Evolutionary conservation across 208 protist genomes (phyloP).

Genomic region (Crithidia bombi): DNA sequence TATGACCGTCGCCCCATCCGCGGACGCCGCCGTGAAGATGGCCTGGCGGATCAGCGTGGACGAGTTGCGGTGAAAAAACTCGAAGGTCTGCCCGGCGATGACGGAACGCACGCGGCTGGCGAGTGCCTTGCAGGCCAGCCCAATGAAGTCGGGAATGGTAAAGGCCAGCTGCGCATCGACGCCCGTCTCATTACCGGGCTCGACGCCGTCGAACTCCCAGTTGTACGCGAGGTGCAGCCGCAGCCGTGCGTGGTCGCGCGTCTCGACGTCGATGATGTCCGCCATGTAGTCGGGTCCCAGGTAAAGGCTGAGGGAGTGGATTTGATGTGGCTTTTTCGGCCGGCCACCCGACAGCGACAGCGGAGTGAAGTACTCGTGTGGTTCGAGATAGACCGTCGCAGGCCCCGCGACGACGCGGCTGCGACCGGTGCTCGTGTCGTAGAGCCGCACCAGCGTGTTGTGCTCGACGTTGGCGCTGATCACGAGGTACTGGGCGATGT

Average conservation of each 20-base stretch:
- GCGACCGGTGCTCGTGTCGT: slow-evolving; percentile 90
- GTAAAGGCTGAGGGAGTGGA: slow-evolving; percentile 91
- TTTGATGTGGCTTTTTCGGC: slow-evolving; percentile 84
- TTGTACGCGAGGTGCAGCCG: slow-evolving; percentile 96
- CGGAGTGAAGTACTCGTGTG: slow-evolving; percentile 85
- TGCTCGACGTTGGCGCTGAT: slow-evolving; percentile 84
- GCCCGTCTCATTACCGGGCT: neutral
- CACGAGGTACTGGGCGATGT: slow-evolving; percentile 26
- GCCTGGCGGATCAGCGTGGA: slow-evolving; percentile 91
- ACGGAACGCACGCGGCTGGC: slow-evolving; percentile 93
- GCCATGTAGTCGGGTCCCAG: slow-evolving; percentile 97
- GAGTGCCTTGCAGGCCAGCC: slow-evolving; percentile 95
- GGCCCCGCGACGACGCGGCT: slow-evolving; percentile 84
- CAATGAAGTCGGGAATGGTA: slow-evolving; percentile 95
- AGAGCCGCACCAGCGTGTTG: slow-evolving; percentile 94
- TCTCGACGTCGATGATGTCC: slow-evolving; percentile 94
- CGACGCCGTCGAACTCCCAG: slow-evolving; percentile 91
- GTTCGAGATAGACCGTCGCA: slow-evolving; percentile 59
- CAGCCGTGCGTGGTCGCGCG: slow-evolving; percentile 94
- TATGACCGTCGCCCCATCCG: slow-evolving; percentile 39
- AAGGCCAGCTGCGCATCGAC: slow-evolving; percentile 71
- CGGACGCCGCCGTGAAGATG: slow-evolving; percentile 80
- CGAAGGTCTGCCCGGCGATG: slow-evolving; percentile 92
- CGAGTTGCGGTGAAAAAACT: slow-evolving; percentile 96
- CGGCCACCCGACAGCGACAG: slow-evolving; percentile 84